These are phyloP conservation scores for Echites panduratus DNA, from an alignment of 257 asterid genomes.

Conservation along the genomic window DNA sequence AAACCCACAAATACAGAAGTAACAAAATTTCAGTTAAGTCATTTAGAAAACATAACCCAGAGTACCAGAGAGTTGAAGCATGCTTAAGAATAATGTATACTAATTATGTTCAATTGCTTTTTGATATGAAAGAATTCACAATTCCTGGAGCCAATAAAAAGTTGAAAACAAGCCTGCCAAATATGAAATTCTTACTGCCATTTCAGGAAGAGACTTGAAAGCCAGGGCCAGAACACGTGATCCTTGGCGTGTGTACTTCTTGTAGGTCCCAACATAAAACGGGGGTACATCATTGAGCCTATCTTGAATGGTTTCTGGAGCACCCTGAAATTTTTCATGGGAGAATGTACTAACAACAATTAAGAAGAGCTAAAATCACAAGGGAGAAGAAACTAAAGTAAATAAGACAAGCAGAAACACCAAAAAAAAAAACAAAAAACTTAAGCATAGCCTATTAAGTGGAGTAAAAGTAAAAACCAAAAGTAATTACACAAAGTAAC, in stretches of 20 bases:
- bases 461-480: not conserved
- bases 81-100: not conserved
- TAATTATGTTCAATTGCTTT: not conserved
- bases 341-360: not conserved
- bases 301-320: constrained; percentile 98
- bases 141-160: not conserved
- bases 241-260: constrained; percentile 96
- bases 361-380: not conserved
- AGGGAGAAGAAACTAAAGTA: not conserved
- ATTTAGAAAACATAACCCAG: not conserved
- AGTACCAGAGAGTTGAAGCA: not conserved
- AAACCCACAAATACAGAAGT: not conserved
- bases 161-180: not conserved
- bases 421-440: too few species aligned
- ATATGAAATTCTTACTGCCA: constrained; percentile 62
- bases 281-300: constrained; percentile 83
- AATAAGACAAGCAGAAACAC: too few species aligned
- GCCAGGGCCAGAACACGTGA: constrained; percentile 97
- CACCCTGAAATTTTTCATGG: constrained; percentile 59
- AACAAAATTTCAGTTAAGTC: not conserved
- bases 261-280: constrained; percentile 66
- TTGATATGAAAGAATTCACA: too few species aligned
- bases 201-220: constrained; percentile 83
- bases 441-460: not conserved
- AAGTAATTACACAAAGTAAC: not conserved